Conservation (phyloP, 805 yeast genomes). For the Cyberlindnera xylosilytica region DNA sequence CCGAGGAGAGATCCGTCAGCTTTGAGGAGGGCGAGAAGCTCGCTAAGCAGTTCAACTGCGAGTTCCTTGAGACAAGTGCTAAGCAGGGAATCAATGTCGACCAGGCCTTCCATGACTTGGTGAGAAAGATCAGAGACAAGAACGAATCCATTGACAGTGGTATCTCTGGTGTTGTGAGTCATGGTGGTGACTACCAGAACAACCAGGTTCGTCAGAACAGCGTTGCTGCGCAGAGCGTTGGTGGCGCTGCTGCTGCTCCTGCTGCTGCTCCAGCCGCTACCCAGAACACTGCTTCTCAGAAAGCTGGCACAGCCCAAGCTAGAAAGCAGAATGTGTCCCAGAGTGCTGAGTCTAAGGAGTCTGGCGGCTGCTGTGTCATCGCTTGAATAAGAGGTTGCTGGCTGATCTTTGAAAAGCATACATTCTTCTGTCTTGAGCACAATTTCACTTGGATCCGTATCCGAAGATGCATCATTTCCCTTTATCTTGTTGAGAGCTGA, state of each 20-base stretch:
- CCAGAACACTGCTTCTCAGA: background rate
- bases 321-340: conserved; percentile 12
- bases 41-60: conserved; percentile 63
- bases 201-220: conserved; percentile 8
- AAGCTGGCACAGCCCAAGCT: conserved; percentile 7
- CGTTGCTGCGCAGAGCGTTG: conserved; percentile 8
- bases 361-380: conserved; percentile 38
- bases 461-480: no score
- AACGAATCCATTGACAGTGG: conserved; percentile 13
- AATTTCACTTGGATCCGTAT: no score
- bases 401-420: no score
- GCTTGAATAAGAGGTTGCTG: conserved; percentile 6
- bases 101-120: conserved; percentile 71
- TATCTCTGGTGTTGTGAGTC: conserved; percentile 1
- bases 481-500: no score
- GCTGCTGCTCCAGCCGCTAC: background rate
- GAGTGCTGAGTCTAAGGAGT: conserved; percentile 12
- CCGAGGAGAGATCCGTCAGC: conserved; percentile 70
- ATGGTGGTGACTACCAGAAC: conserved; percentile 3
- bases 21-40: conserved; percentile 59
- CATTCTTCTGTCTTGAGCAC: no score
- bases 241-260: conserved; percentile 2
- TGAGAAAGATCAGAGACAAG: conserved; percentile 46
- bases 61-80: conserved; percentile 90
- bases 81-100: conserved; percentile 89